phyloP scores from a whole-genome alignment of 2,329 filamentous ascomycete genomes.

The Trichoderma lentiforme region DNA sequence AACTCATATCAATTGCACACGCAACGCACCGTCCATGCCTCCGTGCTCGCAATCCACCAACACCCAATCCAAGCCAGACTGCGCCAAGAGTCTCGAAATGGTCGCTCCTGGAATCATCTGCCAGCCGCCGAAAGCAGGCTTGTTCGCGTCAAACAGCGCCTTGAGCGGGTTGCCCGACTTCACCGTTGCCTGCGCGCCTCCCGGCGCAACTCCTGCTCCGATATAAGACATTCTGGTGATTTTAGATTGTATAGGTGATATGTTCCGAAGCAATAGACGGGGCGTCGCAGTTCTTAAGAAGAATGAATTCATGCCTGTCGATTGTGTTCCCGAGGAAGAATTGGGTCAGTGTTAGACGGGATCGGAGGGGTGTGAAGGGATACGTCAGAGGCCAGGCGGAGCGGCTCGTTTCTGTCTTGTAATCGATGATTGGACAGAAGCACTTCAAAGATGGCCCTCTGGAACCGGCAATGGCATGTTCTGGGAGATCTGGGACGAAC shows the following conservation, averaged over 20 bases:
- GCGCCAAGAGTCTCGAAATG: slow-evolving; percentile 56
- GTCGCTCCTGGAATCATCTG: slow-evolving; percentile 62
- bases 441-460: background rate
- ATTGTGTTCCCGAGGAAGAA: background rate
- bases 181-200: slow-evolving; percentile 32
- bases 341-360: background rate
- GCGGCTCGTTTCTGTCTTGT: background rate
- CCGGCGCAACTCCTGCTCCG: background rate
- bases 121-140: slow-evolving; percentile 56
- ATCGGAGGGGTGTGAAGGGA: background rate
- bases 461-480: background rate
- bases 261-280: background rate
- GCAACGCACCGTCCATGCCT: slow-evolving; percentile 43
- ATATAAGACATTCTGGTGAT: slow-evolving; percentile 7
- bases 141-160: slow-evolving; percentile 46
- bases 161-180: slow-evolving; percentile 47
- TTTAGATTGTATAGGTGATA: background rate
- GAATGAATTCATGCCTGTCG: background rate
- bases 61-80: slow-evolving; percentile 64
- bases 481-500: background rate
- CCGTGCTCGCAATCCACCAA: slow-evolving; percentile 57
- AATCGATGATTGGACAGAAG: background rate
- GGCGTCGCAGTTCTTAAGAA: background rate
- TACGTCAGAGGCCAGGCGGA: background rate
- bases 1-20: background rate